phyloP scores from a whole-genome alignment of 2,329 filamentous ascomycete genomes.

The Calonectria pseudoturangicola region DNA sequence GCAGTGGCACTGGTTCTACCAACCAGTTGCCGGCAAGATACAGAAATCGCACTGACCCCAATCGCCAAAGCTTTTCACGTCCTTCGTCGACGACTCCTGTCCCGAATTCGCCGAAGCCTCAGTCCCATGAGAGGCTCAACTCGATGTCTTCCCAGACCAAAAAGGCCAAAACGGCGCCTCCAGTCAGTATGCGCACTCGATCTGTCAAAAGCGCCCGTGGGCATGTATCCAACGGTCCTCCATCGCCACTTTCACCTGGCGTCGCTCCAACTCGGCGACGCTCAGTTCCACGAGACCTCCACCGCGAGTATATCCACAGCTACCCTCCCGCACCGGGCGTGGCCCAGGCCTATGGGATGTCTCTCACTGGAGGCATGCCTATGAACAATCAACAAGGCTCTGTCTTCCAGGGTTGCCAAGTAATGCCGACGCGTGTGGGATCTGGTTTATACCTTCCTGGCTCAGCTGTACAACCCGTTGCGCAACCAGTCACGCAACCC shows the following conservation, averaged over 20 bases:
- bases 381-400: conserved; percentile 39
- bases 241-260: conserved; percentile 44
- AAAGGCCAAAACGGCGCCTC: conserved; percentile 61
- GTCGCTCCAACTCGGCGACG: conserved; percentile 42
- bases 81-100: conserved; percentile 50
- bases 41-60: conserved; percentile 13
- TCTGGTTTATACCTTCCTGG: conserved; percentile 39
- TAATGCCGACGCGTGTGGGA: conserved; percentile 12
- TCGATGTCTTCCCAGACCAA: conserved; percentile 46
- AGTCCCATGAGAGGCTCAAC: conserved; percentile 35
- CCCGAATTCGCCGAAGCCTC: conserved; percentile 52
- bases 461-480: neutral
- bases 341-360: conserved; percentile 41
- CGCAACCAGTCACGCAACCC: conserved; percentile 1
- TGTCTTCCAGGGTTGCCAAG: conserved; percentile 15
- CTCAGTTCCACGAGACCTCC: conserved; percentile 47
- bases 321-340: conserved; percentile 39
- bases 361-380: conserved; percentile 34
- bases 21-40: conserved; percentile 7
- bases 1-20: conserved; percentile 10
- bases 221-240: conserved; percentile 40
- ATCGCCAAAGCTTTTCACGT: conserved; percentile 28
- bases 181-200: conserved; percentile 66
- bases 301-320: conserved; percentile 43
- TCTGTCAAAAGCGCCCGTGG: conserved; percentile 54